These are phyloP conservation scores for Scheffersomyces titani DNA, from an alignment of 1,139 yeast species.

Conservation along the genomic window DNA sequence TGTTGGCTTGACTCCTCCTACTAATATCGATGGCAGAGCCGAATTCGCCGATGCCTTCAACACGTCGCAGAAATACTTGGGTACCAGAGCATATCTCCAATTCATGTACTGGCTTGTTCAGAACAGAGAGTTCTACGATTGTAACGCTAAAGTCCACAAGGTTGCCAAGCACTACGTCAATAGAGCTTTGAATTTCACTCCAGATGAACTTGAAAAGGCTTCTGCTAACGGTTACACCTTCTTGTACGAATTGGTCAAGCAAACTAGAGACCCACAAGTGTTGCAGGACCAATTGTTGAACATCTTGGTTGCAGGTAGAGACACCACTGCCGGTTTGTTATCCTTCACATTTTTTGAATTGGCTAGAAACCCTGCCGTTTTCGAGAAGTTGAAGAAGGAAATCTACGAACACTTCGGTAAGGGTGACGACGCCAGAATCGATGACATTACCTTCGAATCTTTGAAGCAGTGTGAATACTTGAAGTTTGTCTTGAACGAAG, in stretches of 20 bases:
- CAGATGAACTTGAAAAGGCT: slow-evolving; percentile 32
- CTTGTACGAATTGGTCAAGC: slow-evolving; percentile 51
- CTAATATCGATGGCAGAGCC: slow-evolving; percentile 27
- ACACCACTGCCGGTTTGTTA: slow-evolving; percentile 58
- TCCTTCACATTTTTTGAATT: slow-evolving; percentile 49
- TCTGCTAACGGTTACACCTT: slow-evolving; percentile 47
- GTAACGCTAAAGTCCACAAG: slow-evolving; percentile 31
- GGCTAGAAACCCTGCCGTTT: slow-evolving; percentile 44
- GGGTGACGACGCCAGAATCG: slow-evolving; percentile 18
- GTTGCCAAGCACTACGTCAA: slow-evolving; percentile 30
- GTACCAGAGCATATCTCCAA: slow-evolving; percentile 40
- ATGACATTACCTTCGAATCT: slow-evolving; percentile 19
- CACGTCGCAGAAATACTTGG: slow-evolving; percentile 35
- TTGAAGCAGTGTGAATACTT: slow-evolving; percentile 28
- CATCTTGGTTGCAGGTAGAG: slow-evolving; percentile 57
- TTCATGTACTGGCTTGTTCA: slow-evolving; percentile 34
- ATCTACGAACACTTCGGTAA: slow-evolving; percentile 35
- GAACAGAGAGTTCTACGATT: slow-evolving; percentile 30
- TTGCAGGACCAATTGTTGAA: slow-evolving; percentile 55
- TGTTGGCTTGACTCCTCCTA: slow-evolving; percentile 17
- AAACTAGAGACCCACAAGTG: slow-evolving; percentile 49
- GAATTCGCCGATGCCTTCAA: slow-evolving; percentile 48
- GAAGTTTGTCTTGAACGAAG: slow-evolving; percentile 24
- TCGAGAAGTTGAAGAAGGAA: slow-evolving; percentile 38
- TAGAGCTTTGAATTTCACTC: slow-evolving; percentile 19